phyloP scores from a whole-genome alignment of 495 filamentous ascomycete species.

The Neurospora sp. region DNA sequence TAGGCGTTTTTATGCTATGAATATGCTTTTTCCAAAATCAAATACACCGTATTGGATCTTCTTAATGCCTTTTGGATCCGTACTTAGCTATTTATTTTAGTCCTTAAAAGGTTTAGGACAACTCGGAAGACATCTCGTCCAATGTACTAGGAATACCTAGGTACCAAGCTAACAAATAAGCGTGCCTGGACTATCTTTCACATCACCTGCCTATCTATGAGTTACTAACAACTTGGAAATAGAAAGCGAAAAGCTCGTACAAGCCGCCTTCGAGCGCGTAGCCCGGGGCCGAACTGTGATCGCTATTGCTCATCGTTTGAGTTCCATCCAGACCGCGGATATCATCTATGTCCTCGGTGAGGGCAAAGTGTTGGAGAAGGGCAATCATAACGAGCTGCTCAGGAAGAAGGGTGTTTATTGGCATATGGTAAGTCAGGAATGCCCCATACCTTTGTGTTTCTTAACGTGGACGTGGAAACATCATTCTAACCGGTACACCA shows the following conservation, averaged over 20 bases:
- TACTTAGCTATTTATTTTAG: too few relatives aligned
- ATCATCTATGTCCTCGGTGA: slow-evolving; percentile 44
- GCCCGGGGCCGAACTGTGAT: slow-evolving; percentile 55
- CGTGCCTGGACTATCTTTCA: too few relatives aligned
- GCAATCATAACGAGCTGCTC: slow-evolving; percentile 41
- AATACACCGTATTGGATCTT: too few relatives aligned
- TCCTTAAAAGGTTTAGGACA: too few relatives aligned
- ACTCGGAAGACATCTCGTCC: too few relatives aligned
- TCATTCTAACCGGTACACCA: slow-evolving; percentile 7
- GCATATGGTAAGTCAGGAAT: slow-evolving; percentile 24
- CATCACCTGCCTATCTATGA: neutral
- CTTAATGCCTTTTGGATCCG: too few relatives aligned
- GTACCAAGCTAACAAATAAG: too few relatives aligned
- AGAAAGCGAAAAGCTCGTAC: slow-evolving; percentile 60
- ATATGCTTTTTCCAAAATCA: too few relatives aligned
- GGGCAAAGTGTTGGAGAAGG: slow-evolving; percentile 41
- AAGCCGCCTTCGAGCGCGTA: slow-evolving; percentile 56
- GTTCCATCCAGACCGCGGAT: slow-evolving; percentile 40
- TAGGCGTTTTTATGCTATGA: too few relatives aligned
- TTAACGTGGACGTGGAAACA: neutral
- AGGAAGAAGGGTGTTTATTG: slow-evolving; percentile 38
- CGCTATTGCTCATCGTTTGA: slow-evolving; percentile 52
- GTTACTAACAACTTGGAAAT: neutral
- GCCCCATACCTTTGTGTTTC: neutral
- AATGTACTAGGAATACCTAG: too few relatives aligned